Evolutionary conservation across 805 yeast species (phyloP), one percentile per base, ranked within the genome.

Genomic region (Blastobotrys attinorum): DNA sequence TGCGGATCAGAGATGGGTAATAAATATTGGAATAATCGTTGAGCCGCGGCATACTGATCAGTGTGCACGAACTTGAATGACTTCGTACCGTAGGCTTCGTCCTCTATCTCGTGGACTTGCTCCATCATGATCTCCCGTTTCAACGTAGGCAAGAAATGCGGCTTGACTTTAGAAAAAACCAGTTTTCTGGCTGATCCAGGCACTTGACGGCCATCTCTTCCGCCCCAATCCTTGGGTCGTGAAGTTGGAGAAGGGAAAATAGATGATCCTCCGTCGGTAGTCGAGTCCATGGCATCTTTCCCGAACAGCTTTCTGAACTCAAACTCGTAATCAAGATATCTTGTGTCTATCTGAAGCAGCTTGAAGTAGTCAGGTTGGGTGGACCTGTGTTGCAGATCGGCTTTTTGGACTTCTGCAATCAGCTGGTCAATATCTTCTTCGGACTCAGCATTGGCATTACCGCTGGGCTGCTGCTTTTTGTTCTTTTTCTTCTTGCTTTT

Each of bases 171-270:
- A 0, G 94, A 79, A 47, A 87, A 65, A 10, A 74, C 66, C 39
- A 86, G 63, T 52, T 83, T 82, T 49, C 87, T 71, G 0, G 77
- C 62, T 0, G 85, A 76, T 22, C 90, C 90, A 0, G 96, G 96
- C 2, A 84, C 75, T 4, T 77, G 65, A 39, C 82, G 63, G 48
- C 80, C 76, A 55, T 85, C 94, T 49, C 76, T 74, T 0, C 95
- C 95, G 37, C 87, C 83, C 95, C 95, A 86, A 20, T 87, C 88
- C 53, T 84, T 71, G 0, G 84, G 77, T n/a, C 73, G 58, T 43
- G 72, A 67, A 5, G 76, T 71, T 63, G 72, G 49, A n/a, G 43
- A 18, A 11, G 37, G 43, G 27, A 31, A 32, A 17, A 32, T 22
- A 21, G 29, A 32, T 61, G 71, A 17, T 37, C 47, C 34, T n/a